These are phyloP conservation scores for Panaeolus cyanescens DNA, from an alignment of 768 basidiomycete genomes.

Conservation along the genomic window DNA sequence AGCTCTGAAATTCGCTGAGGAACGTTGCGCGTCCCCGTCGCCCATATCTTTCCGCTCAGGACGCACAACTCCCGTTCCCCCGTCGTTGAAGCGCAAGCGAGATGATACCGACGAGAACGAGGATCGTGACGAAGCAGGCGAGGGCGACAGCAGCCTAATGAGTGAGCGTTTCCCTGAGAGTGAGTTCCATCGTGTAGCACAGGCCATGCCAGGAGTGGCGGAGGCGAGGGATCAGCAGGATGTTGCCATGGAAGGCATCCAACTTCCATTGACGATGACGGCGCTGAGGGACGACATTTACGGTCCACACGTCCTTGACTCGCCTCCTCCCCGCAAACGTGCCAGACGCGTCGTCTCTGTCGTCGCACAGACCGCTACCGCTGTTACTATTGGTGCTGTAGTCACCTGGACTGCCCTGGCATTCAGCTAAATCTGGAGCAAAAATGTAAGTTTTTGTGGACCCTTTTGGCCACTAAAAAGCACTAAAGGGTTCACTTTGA, in stretches of 20 bases:
- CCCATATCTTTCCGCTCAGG: slow-evolving; percentile 27
- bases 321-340: slow-evolving; percentile 44
- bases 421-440: slow-evolving; percentile 34
- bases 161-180: slow-evolving; percentile 10
- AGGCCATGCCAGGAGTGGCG: background rate
- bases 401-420: slow-evolving; percentile 77
- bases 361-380: slow-evolving; percentile 60
- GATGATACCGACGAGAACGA: slow-evolving; percentile 41
- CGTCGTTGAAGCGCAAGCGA: slow-evolving; percentile 68
- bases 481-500: background rate
- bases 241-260: slow-evolving; percentile 9
- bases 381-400: slow-evolving; percentile 66
- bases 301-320: slow-evolving; percentile 18
- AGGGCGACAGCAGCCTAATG: background rate
- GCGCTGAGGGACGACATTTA: slow-evolving; percentile 1
- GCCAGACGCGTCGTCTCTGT: slow-evolving; percentile 42
- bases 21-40: background rate
- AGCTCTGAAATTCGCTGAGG: slow-evolving; percentile 13
- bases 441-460: slow-evolving; percentile 1
- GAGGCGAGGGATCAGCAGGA: slow-evolving; percentile 2
- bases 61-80: slow-evolving; percentile 26
- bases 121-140: slow-evolving; percentile 26
- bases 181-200: background rate
- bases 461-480: background rate
- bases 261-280: background rate